Base-by-base conservation (phyloP, 768 basidiomycete genomes). In the Collybiopsis confluens region DNA sequence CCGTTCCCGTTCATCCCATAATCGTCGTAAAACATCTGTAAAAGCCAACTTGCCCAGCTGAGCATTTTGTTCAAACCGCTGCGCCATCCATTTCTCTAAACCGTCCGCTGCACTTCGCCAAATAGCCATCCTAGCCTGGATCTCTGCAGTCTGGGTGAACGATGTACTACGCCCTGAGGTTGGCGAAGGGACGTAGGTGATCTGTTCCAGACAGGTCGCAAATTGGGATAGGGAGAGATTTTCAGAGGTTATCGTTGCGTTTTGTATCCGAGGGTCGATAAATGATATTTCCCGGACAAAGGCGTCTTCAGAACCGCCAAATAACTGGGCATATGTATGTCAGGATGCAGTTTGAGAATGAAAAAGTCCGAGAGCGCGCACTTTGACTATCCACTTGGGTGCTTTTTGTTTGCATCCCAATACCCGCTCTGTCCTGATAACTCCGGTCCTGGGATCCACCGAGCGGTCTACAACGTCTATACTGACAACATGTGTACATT, bases 221-320 rank as follows among this genome's bases (percentile, higher is more conserved):
- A 96, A 94, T 71, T 96, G 92, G n/a, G 92, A 93, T 26, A 97
- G 73, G 11, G 90, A 91, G 47, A 98, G 86, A 73, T 98, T 98
- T 70, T 93, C 87, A 26, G 92, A 93, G 33, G 90, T 91, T 58
- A 92, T 89, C 37, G 88, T 88, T 44, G 90, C 88, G 28, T 78
- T 83, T 70, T 89, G 87, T 23, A 78, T 83, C 55, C 81, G 73
- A 1, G 95, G 95, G 69, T 97, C 92, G 35, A 96, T 78, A 65
- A 95, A 96, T 4, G 92, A 92, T 60, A 97, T 87, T 71, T 98
- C 95, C 43, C 95, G 85, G 1, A 97, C 91, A 64, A 90, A 97
- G 9, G 95, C 93, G 62, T 94, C 91, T 72, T 93, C 91, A 58
- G 92, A 92, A 36, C 92, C 92, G 49, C 92, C 92, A 54, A 96